Evolutionary conservation across 352 stramenopile genomes (phyloP).

Genomic region (Phytophthora pisi): DNA sequence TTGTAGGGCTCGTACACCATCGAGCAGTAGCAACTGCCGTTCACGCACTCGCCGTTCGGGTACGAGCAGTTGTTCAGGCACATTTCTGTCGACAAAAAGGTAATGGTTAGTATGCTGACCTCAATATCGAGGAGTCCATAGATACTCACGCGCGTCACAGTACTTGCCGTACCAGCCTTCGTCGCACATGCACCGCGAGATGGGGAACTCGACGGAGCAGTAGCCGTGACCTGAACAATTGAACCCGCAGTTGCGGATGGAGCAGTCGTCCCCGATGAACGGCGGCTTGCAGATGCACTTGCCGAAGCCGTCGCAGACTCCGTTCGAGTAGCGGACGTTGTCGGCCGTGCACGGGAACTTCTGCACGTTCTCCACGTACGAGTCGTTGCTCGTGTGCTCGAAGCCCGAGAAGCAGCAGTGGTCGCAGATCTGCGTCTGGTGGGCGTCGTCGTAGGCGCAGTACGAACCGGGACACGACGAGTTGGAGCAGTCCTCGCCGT

Average conservation of each 20-base stretch:
- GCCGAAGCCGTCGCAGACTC: conserved; percentile 96
- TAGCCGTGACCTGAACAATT: conserved; percentile 95
- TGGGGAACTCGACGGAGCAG: conserved; percentile 96
- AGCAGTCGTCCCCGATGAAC: conserved; percentile 93
- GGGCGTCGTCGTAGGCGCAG: conserved; percentile 91
- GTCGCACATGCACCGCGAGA: conserved; percentile 95
- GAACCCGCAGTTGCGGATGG: conserved; percentile 92
- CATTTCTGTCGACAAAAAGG: conserved; percentile 49
- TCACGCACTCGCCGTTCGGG: conserved; percentile 94
- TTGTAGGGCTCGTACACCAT: conserved; percentile 96
- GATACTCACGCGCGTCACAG: conserved; percentile 83
- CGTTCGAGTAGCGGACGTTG: conserved; percentile 92
- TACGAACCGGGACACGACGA: conserved; percentile 93
- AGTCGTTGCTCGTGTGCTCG: conserved; percentile 87
- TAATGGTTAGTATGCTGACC: not conserved
- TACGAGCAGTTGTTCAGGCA: conserved; percentile 98
- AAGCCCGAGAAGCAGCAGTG: conserved; percentile 95
- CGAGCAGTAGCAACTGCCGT: conserved; percentile 90
- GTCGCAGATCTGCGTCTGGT: conserved; percentile 85
- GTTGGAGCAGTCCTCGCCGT: conserved; percentile 97
- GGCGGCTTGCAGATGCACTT: conserved; percentile 94
- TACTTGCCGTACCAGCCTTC: conserved; percentile 95
- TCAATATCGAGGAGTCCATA: not conserved
- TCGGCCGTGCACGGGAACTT: conserved; percentile 88
- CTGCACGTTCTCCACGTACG: conserved; percentile 90